These are phyloP conservation scores for Chalciporus pseudorubinellus DNA, from an alignment of 768 basidiomycete genomes.

Conservation along the genomic window DNA sequence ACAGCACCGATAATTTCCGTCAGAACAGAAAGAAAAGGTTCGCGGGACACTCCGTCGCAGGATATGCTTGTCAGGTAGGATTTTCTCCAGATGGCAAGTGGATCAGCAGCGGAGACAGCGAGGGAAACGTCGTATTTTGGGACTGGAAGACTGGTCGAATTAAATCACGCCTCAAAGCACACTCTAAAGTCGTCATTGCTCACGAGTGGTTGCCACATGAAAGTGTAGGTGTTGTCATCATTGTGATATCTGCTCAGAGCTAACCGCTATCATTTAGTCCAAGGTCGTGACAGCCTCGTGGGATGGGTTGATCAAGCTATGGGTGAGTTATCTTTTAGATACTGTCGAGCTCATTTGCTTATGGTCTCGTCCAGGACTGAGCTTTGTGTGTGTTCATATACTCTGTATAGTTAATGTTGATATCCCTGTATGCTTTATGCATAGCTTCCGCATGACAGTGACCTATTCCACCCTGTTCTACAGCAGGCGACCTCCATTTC, in stretches of 20 bases:
- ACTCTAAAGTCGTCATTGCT: slow-evolving; percentile 94
- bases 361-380: slow-evolving; percentile 31
- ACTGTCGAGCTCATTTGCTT: not conserved
- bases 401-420: slow-evolving; percentile 10
- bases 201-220: slow-evolving; percentile 99
- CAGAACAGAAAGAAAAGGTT: slow-evolving; percentile 99
- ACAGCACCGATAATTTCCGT: slow-evolving; percentile 96
- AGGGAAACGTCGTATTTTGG: slow-evolving; percentile 97
- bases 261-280: slow-evolving; percentile 52
- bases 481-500: not conserved
- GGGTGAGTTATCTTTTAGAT: slow-evolving; percentile 55
- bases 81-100: slow-evolving; percentile 99
- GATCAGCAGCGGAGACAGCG: slow-evolving; percentile 95
- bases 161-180: slow-evolving; percentile 84
- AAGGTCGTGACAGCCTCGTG: slow-evolving; percentile 97
- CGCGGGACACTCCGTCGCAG: slow-evolving; percentile 94
- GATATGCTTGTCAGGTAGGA: slow-evolving; percentile 95
- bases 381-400: not conserved
- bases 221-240: slow-evolving; percentile 56
- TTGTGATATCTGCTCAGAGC: not conserved
- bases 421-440: not conserved
- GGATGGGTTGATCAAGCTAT: slow-evolving; percentile 98
- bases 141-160: slow-evolving; percentile 99
- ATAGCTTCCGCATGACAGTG: not conserved
- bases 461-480: no score